These are phyloP conservation scores for sweet orange (Citrus sinensis) DNA, from an alignment of 345 rosid species.

Conservation along the genomic window DVS_A1.0 CM039169.1:33643501-33644000, in stretches of 20 bases:
- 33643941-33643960: neutral
- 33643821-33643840: neutral
- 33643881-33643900: constrained; percentile 4
- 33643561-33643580: neutral
- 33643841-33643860: neutral
- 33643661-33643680: constrained; percentile 88
- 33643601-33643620: neutral
- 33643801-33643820: neutral
- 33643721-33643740: constrained; percentile 96
- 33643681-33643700: constrained; percentile 94
- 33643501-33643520: constrained; percentile 98
- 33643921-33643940: too few species aligned
- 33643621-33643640: constrained; percentile 82
- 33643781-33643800: neutral
- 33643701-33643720: constrained; percentile 88
- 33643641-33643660: constrained; percentile 99
- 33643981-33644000: neutral
- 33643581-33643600: constrained; percentile 37
- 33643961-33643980: neutral
- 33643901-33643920: neutral
- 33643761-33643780: constrained; percentile 7
- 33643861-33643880: neutral
- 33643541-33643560: constrained; percentile 82
- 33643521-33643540: constrained; percentile 99
- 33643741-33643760: constrained; percentile 9